A percentile compares a stretch with the other conserved stretches of the same genome.
Evolutionary conservation across 306 rosid species (phyloP).

Genomic region (Lathyrus oleraceus): DNA sequence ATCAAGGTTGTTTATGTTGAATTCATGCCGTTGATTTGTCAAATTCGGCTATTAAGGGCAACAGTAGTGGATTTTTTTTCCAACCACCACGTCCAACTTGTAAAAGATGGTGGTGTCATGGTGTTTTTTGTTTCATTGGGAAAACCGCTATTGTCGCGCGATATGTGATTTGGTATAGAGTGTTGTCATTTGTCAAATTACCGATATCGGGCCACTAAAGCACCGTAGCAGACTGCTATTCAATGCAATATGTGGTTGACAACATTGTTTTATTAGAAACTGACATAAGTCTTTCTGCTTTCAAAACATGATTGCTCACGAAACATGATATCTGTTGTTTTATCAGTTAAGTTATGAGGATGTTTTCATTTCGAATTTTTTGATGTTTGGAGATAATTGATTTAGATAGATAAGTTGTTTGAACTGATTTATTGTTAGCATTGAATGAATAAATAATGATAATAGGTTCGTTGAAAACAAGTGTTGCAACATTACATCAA

Average conservation of each 20-base stretch:
- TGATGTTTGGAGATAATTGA: not conserved
- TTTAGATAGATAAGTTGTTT: constrained; percentile 9
- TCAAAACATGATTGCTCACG: not conserved
- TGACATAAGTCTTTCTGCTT: not conserved
- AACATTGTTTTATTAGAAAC: not conserved
- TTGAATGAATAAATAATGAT: not conserved
- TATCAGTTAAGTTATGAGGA: not conserved
- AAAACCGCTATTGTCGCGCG: not conserved
- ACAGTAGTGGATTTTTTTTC: not conserved
- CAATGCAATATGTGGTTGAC: not conserved
- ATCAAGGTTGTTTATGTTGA: not conserved
- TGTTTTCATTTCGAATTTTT: not conserved
- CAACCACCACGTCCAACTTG: not conserved
- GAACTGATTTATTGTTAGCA: not conserved
- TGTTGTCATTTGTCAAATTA: not conserved
- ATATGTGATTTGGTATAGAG: not conserved
- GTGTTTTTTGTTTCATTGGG: not conserved
- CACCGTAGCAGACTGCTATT: not conserved
- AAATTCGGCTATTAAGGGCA: not conserved
- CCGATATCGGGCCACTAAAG: too few species aligned
- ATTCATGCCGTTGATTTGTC: not conserved
- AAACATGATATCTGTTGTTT: not conserved
- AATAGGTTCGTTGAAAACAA: not conserved
- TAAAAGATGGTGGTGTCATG: not conserved
- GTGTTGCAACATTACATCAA: not conserved